A percentile compares a stretch with the other conserved stretches of the same genome.
These are phyloP conservation scores for Phaffomyces antillensis DNA, from an alignment of 805 yeast species.

Conservation along the genomic window DNA sequence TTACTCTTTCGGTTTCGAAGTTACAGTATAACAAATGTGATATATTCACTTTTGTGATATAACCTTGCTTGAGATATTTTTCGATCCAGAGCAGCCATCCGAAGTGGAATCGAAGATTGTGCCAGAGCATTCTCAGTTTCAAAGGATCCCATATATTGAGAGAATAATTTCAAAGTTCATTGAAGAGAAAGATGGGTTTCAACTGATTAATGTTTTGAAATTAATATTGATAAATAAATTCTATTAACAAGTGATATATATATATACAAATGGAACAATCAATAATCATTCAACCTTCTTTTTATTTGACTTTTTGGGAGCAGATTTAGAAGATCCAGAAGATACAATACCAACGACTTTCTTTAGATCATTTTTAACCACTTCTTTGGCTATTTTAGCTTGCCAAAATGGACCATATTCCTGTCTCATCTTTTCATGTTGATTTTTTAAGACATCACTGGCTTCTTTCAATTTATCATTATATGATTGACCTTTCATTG, in stretches of 20 bases:
- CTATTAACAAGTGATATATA: too few relatives aligned
- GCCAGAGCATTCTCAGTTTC: background rate
- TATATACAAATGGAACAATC: too few relatives aligned
- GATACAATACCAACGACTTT: slow-evolving; percentile 15
- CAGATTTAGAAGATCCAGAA: slow-evolving; percentile 1
- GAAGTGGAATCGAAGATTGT: slow-evolving; percentile 14
- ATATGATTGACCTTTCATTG: slow-evolving; percentile 37
- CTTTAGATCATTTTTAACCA: slow-evolving; percentile 17
- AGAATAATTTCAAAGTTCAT: too few relatives aligned
- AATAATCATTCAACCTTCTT: background rate
- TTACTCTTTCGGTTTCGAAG: too few relatives aligned
- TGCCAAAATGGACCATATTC: slow-evolving; percentile 20
- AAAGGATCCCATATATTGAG: too few relatives aligned
- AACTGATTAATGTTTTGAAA: too few relatives aligned
- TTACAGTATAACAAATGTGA: too few relatives aligned
- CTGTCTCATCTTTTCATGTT: slow-evolving; percentile 14
- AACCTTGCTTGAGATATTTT: too few relatives aligned
- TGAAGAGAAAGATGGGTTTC: too few relatives aligned
- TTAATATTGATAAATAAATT: background rate
- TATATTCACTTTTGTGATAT: too few relatives aligned
- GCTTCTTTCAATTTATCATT: slow-evolving; percentile 18
- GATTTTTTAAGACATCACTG: slow-evolving; percentile 14
- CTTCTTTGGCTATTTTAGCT: slow-evolving; percentile 13
- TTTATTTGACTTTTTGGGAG: background rate
- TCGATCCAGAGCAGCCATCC: too few relatives aligned